Conservation (phyloP, 768 basidiomycete genomes). For the Podaxis pistillaris region DNA sequence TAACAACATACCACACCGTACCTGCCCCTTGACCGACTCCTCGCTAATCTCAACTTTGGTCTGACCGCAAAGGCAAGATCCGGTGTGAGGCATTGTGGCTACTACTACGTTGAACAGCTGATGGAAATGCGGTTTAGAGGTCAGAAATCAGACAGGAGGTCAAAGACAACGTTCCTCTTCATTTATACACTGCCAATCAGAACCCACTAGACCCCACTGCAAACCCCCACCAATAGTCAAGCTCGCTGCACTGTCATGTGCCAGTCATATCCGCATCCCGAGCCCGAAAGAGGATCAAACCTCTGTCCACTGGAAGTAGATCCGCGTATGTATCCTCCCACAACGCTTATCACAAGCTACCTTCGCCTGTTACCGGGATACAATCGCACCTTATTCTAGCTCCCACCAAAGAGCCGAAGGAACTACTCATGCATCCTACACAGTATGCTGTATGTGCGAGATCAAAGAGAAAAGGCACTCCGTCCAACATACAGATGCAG, state of each 20-base stretch:
- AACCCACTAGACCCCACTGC: neutral
- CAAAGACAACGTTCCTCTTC: neutral
- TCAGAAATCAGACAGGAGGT: too few species aligned
- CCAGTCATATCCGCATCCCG: neutral
- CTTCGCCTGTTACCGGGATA: too few species aligned
- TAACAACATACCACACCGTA: neutral
- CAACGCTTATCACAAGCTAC: too few species aligned
- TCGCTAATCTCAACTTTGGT: slow-evolving; percentile 24
- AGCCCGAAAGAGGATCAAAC: neutral
- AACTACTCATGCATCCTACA: too few species aligned
- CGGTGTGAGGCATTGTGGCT: slow-evolving; percentile 17
- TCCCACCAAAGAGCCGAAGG: too few species aligned
- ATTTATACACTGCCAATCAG: neutral
- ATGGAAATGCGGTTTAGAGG: too few species aligned
- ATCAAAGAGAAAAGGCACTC: too few species aligned
- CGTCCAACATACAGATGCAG: too few species aligned
- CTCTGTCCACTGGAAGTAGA: neutral
- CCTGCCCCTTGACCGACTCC: slow-evolving; percentile 27
- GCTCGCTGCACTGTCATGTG: neutral
- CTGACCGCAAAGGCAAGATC: slow-evolving; percentile 33
- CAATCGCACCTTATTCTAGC: too few species aligned
- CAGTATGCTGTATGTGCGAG: too few species aligned
- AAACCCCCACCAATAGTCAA: neutral
- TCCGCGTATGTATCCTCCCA: too few species aligned
- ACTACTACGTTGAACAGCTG: too few species aligned